A percentile compares a stretch with the other conserved stretches of the same genome.
Conservation (phyloP, 345 rosid species). For the Salix suchowensis region DNA sequence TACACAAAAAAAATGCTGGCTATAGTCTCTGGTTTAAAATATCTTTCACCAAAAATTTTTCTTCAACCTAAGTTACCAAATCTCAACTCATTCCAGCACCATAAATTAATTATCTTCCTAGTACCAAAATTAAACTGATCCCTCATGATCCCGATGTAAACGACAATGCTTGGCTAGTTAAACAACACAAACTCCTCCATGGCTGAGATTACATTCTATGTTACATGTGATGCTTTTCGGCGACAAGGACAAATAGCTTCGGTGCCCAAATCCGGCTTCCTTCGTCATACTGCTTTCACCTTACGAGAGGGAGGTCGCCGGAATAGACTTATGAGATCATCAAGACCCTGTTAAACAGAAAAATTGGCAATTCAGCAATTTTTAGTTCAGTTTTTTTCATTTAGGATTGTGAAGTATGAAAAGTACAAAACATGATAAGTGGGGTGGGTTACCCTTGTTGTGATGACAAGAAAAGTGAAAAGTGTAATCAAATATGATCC, state of each 20-base stretch:
- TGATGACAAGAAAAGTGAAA: conserved; percentile 87
- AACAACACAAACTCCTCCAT: background rate
- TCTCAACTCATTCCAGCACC: conserved; percentile 18
- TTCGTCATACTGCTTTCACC: conserved; percentile 58
- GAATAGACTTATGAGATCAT: conserved; percentile 88
- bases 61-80: conserved; percentile 2
- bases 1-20: background rate
- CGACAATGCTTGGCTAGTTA: background rate
- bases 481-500: conserved; percentile 88
- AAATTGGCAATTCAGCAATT: background rate
- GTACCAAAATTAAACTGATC: conserved; percentile 15
- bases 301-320: conserved; percentile 89
- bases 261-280: background rate
- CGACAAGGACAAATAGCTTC: background rate
- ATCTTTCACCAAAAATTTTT: conserved; percentile 20
- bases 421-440: background rate
- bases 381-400: background rate
- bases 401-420: background rate
- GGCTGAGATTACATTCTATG: conserved; percentile 12
- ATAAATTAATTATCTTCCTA: conserved; percentile 11
- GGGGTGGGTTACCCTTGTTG: conserved; percentile 69
- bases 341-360: conserved; percentile 63
- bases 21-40: background rate
- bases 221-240: conserved; percentile 6
- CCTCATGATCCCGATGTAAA: conserved; percentile 11